These are phyloP conservation scores for Sphenostylis stenocarpa DNA, from an alignment of 306 rosid genomes.

Conservation along the genomic window DNA sequence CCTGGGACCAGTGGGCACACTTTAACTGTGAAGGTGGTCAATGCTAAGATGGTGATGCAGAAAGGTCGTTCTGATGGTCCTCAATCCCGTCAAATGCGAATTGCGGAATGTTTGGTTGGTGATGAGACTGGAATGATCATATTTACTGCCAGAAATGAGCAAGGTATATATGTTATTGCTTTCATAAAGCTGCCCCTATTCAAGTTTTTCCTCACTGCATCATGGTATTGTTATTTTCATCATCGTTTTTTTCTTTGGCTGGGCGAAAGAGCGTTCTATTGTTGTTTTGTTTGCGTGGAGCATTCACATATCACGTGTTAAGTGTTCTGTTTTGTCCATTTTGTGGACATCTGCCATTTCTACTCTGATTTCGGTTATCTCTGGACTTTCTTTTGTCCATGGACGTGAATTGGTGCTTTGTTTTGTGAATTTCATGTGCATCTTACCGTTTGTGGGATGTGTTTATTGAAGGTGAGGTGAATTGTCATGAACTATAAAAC, in stretches of 20 bases:
- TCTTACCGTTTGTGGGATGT: background rate
- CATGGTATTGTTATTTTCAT: background rate
- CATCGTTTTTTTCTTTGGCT: background rate
- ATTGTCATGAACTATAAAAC: too few species aligned
- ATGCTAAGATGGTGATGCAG: slow-evolving; percentile 83
- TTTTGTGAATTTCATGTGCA: background rate
- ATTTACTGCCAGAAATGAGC: slow-evolving; percentile 92
- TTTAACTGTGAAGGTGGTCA: slow-evolving; percentile 60
- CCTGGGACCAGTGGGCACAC: slow-evolving; percentile 82
- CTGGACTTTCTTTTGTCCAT: background rate
- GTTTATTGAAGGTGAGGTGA: too few species aligned
- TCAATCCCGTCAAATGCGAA: slow-evolving; percentile 92
- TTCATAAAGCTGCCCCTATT: slow-evolving; percentile 28
- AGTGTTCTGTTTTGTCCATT: background rate
- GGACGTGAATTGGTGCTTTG: background rate
- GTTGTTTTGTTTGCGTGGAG: background rate
- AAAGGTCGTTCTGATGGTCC: slow-evolving; percentile 86
- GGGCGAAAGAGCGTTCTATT: background rate
- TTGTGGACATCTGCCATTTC: background rate
- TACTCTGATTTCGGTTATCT: background rate
- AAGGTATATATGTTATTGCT: slow-evolving; percentile 51
- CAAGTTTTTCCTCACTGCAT: slow-evolving; percentile 9
- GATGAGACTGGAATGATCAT: slow-evolving; percentile 93
- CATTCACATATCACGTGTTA: background rate
- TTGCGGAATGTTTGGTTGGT: slow-evolving; percentile 92